These are phyloP conservation scores for Zostera marina DNA, from an alignment of 116 monocot genomes.

Conservation along the genomic window DNA sequence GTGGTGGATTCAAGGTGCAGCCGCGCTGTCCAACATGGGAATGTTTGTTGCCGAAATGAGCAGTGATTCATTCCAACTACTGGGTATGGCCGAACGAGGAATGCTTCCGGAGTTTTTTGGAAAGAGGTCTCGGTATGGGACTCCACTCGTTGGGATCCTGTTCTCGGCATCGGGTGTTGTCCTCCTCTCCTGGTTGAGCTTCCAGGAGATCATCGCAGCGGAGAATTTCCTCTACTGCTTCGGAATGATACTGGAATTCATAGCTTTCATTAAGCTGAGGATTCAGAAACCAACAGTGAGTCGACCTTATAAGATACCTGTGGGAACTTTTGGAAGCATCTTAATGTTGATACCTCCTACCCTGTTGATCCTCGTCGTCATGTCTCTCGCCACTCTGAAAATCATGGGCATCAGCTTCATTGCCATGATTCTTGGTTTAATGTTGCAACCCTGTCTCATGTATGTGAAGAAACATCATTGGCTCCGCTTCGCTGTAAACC, in stretches of 20 bases:
- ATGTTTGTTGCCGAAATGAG: slow-evolving; percentile 84
- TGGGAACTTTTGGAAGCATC: slow-evolving; percentile 30
- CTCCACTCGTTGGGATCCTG: slow-evolving; percentile 67
- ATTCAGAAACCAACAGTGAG: slow-evolving; percentile 19
- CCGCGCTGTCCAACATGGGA: slow-evolving; percentile 77
- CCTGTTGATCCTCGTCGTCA: slow-evolving; percentile 29
- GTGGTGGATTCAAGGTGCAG: slow-evolving; percentile 49
- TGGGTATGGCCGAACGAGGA: slow-evolving; percentile 79
- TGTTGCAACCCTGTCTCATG: slow-evolving; percentile 32
- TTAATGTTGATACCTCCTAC: slow-evolving; percentile 57
- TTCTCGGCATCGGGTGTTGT: slow-evolving; percentile 59
- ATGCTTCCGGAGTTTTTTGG: slow-evolving; percentile 70
- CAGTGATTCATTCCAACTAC: slow-evolving; percentile 71
- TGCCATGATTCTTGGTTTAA: slow-evolving; percentile 28
- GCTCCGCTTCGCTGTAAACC: slow-evolving; percentile 26
- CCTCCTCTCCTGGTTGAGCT: slow-evolving; percentile 56
- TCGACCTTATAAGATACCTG: slow-evolving; percentile 37
- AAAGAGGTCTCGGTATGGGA: slow-evolving; percentile 45
- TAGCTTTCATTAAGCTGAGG: slow-evolving; percentile 39
- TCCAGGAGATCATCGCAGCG: slow-evolving; percentile 64
- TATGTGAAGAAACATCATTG: slow-evolving; percentile 24
- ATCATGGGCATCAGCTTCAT: slow-evolving; percentile 35
- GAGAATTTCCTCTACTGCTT: slow-evolving; percentile 66
- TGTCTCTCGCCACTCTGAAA: slow-evolving; percentile 32
- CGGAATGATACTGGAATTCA: slow-evolving; percentile 55